These are phyloP conservation scores for Hymenoscyphus albidus DNA, from an alignment of 2,329 filamentous ascomycete genomes.

Conservation along the genomic window DNA sequence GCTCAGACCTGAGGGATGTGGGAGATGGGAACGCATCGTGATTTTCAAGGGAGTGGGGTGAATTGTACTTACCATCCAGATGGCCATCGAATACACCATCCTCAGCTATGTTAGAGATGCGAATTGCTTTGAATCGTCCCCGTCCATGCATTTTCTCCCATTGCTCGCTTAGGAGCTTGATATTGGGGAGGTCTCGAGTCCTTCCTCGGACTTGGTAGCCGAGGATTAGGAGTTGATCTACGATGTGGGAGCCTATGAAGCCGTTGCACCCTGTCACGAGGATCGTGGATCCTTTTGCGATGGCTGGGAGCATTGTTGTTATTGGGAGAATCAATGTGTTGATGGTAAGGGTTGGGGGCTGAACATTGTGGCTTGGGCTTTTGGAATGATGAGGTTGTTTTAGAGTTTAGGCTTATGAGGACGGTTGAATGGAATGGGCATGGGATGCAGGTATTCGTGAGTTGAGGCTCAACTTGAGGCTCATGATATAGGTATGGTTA, in stretches of 20 bases:
- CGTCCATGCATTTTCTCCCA: slow-evolving; percentile 36
- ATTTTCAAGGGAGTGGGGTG: neutral
- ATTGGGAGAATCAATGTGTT: neutral
- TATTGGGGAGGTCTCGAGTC: slow-evolving; percentile 37
- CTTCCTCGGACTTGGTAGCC: slow-evolving; percentile 46
- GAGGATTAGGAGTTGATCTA: slow-evolving; percentile 37
- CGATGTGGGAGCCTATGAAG: slow-evolving; percentile 40
- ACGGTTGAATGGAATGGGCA: too few relatives aligned
- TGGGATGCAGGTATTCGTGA: too few relatives aligned
- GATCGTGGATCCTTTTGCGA: slow-evolving; percentile 35
- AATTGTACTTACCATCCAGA: slow-evolving; percentile 20
- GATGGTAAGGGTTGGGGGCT: neutral
- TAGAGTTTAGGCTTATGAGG: neutral
- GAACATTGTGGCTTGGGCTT: neutral
- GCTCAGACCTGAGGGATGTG: neutral
- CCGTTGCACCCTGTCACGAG: slow-evolving; percentile 44
- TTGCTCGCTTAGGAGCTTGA: slow-evolving; percentile 9
- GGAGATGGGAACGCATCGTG: neutral
- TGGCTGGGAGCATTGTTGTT: slow-evolving; percentile 10
- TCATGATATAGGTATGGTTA: too few relatives aligned
- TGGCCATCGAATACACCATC: slow-evolving; percentile 26
- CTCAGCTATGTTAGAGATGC: slow-evolving; percentile 35
- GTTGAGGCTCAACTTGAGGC: too few relatives aligned
- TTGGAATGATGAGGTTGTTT: neutral
- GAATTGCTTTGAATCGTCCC: slow-evolving; percentile 36